These are phyloP conservation scores for Tetratostichococcus sp. DNA, from an alignment of 139 green algal genomes.

Conservation along the genomic window DNA sequence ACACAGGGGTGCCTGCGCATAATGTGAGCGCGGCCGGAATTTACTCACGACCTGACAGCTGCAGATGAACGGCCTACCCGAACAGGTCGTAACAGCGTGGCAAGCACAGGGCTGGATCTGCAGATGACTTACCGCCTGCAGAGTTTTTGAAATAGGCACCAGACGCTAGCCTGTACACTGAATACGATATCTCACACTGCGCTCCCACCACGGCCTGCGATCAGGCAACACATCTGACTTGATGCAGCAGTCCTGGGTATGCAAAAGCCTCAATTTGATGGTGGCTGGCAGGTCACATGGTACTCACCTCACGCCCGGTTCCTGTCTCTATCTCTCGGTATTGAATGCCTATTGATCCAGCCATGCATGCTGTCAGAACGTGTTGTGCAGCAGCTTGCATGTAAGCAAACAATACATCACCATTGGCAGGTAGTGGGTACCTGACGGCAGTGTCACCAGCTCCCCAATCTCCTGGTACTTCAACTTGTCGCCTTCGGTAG, in stretches of 20 bases:
- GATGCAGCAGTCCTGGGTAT: too few relatives aligned
- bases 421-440: neutral
- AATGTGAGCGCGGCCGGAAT: too few relatives aligned
- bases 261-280: too few relatives aligned
- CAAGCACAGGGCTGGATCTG: too few relatives aligned
- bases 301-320: constrained; percentile 3
- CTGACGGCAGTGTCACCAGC: constrained; percentile 53
- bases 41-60: too few relatives aligned
- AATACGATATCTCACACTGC: constrained; percentile 47
- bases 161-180: constrained; percentile 58
- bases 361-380: too few relatives aligned
- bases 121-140: neutral
- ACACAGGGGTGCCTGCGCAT: constrained; percentile 61
- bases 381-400: too few relatives aligned
- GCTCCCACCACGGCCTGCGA: constrained; percentile 10
- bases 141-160: constrained; percentile 71
- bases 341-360: constrained; percentile 29
- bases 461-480: constrained; percentile 53
- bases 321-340: constrained; percentile 49
- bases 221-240: neutral
- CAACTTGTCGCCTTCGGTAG: neutral
- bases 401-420: too few relatives aligned
- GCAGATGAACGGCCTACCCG: too few relatives aligned
- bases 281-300: too few relatives aligned
- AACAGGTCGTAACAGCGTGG: too few relatives aligned